Evolutionary conservation across 441 rosid genomes (phyloP).

Genomic region (Kokia cookei): DNA sequence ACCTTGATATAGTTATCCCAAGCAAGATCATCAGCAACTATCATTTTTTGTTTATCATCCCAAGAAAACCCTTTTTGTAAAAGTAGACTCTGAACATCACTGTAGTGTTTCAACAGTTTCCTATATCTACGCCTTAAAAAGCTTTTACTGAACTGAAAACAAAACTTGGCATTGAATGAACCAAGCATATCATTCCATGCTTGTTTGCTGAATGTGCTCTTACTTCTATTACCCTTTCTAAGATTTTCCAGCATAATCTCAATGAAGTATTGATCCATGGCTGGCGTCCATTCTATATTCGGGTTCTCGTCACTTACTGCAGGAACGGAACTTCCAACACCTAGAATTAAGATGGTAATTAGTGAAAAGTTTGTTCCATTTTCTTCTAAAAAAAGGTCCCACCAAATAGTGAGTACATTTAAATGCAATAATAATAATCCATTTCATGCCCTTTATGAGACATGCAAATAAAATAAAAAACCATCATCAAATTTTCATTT

Average conservation of each 20-base stretch:
- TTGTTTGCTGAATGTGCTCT: slow-evolving; percentile 27
- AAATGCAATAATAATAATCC: slow-evolving; percentile 1
- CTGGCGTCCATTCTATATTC: slow-evolving; percentile 33
- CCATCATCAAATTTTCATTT: neutral
- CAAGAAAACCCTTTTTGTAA: slow-evolving; percentile 41
- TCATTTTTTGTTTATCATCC: slow-evolving; percentile 34
- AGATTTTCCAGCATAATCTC: slow-evolving; percentile 43
- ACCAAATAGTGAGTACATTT: neutral
- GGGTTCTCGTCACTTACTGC: slow-evolving; percentile 25
- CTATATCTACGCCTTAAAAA: slow-evolving; percentile 28
- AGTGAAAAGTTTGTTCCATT: slow-evolving; percentile 1
- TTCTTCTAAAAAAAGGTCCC: neutral
- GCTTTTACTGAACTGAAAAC: slow-evolving; percentile 23
- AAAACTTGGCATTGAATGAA: slow-evolving; percentile 34
- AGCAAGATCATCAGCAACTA: slow-evolving; percentile 32
- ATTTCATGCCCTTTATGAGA: neutral
- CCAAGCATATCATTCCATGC: slow-evolving; percentile 46
- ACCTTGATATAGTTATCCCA: slow-evolving; percentile 46
- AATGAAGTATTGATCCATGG: slow-evolving; percentile 42
- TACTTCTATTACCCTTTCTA: slow-evolving; percentile 26
- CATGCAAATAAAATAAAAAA: neutral
- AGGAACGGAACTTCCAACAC: slow-evolving; percentile 20
- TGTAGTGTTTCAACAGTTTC: slow-evolving; percentile 33
- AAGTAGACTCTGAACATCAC: slow-evolving; percentile 30
- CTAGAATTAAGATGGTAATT: slow-evolving; percentile 13